Conservation (phyloP, 306 rosid genomes). For the Glycine latifolia region DNA sequence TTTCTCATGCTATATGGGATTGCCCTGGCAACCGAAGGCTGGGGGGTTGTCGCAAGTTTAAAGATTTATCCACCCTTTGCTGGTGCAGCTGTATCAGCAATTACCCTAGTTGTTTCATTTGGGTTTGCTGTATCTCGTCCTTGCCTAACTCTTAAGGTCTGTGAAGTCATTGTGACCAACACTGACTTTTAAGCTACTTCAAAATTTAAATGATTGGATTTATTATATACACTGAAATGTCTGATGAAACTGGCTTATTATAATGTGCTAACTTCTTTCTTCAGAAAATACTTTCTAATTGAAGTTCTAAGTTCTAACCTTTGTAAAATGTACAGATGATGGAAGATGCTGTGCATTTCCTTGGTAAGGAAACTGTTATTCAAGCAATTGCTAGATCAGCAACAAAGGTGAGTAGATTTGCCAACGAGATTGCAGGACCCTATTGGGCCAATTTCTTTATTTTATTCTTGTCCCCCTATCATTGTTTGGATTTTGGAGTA, state of each 20-base stretch:
- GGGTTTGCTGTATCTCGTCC: slow-evolving; percentile 99
- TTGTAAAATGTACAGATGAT: slow-evolving; percentile 68
- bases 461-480: slow-evolving; percentile 32
- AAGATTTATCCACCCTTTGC: slow-evolving; percentile 98
- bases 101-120: slow-evolving; percentile 95
- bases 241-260: slow-evolving; percentile 31
- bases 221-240: slow-evolving; percentile 15
- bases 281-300: neutral
- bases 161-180: slow-evolving; percentile 39
- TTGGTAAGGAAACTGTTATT: slow-evolving; percentile 89
- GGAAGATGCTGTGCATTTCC: slow-evolving; percentile 98
- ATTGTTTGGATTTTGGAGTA: neutral
- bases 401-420: slow-evolving; percentile 73
- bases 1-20: slow-evolving; percentile 98
- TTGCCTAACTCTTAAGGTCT: slow-evolving; percentile 94
- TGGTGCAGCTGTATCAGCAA: slow-evolving; percentile 98
- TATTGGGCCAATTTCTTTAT: neutral
- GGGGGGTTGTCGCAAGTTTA: slow-evolving; percentile 99
- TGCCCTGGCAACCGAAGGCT: slow-evolving; percentile 99
- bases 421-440: slow-evolving; percentile 17
- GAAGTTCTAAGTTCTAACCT: slow-evolving; percentile 32
- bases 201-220: slow-evolving; percentile 32
- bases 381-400: slow-evolving; percentile 99
- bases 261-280: slow-evolving; percentile 11
- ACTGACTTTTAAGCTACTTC: slow-evolving; percentile 20